Evolutionary conservation across 2,329 filamentous ascomycete genomes (phyloP).

Genomic region (Fusarium ramigenum): DNA sequence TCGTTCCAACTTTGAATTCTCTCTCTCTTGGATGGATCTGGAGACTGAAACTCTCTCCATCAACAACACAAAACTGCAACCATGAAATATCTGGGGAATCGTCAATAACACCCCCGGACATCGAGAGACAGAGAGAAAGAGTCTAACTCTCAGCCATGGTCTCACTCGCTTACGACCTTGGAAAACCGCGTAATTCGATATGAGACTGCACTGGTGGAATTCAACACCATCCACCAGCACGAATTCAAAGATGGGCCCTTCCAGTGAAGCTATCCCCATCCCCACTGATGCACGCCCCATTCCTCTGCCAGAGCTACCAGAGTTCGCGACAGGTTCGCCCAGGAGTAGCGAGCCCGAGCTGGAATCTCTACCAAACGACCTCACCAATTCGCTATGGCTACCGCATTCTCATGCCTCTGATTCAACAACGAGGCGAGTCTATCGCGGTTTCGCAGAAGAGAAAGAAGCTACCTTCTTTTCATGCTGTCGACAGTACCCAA

Average conservation of each 20-base stretch:
- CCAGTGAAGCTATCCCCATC: constrained; percentile 22
- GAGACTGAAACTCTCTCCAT: neutral
- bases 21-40: neutral
- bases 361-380: constrained; percentile 13
- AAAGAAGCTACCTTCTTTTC: constrained; percentile 31
- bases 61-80: neutral
- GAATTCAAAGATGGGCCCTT: constrained; percentile 22
- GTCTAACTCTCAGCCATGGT: constrained; percentile 12
- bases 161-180: constrained; percentile 20
- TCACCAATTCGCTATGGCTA: constrained; percentile 21
- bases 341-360: constrained; percentile 13
- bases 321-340: constrained; percentile 8
- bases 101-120: neutral
- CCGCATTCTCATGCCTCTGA: constrained; percentile 26
- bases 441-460: constrained; percentile 29
- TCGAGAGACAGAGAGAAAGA: neutral
- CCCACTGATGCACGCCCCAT: constrained; percentile 27
- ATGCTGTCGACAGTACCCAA: constrained; percentile 37
- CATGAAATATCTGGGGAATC: neutral
- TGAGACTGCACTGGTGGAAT: constrained; percentile 29
- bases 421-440: constrained; percentile 28
- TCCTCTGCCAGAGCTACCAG: constrained; percentile 29
- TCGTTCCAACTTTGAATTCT: neutral
- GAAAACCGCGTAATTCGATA: constrained; percentile 22
- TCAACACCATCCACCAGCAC: constrained; percentile 19